Evolutionary conservation across 2,329 filamentous ascomycete species (phyloP), one percentile per base, ranked within the genome.

Genomic region (Cladosporium phlei): DNA sequence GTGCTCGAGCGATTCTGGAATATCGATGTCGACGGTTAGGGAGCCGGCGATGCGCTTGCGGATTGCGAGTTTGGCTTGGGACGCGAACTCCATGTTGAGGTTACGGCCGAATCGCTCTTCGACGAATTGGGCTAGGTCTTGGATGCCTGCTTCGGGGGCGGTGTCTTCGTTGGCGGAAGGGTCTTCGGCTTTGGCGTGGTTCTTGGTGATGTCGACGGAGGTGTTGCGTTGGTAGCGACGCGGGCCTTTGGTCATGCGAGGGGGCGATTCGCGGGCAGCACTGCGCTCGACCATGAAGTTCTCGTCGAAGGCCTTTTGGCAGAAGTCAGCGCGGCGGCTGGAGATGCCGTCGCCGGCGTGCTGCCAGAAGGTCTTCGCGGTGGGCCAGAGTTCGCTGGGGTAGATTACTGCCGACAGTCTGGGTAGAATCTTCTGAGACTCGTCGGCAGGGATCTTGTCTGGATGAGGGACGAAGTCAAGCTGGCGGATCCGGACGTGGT

Each of bases 361-460:
- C 65, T 97, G 93, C 93, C 93, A 98, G 60, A 95, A 96, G 59
- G 89, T 80, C 66, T 96, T 97, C n/a, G 88, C 87, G 49, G 86
- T 67, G 4, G 79, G 69, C 57, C 84, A 90, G 14, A 80, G 69
- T 10, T 82, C 78, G 35, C 77, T 72, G 0, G 83, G 79, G 57
- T 85, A 88, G 32, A 97, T 63, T 3, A 95, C 82, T 19, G 70
- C 72, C 5, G 67, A 73, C 3, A 75, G 53, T 29, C 59, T 64
- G 0, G 72, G 70, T 16, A 67, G 65, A 3, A 73, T 71, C 25
- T 74, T 69, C 4, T 64, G 60, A 8, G 63, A 48, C n/a, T 64
- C 62, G 32, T 75, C 67, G 5, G 50, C 28, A 4, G 55, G 43
- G 10, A 48, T 68, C 49, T 75, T 76, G 22, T 76, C 69, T 8